Conservation (phyloP, 2,329 filamentous ascomycete genomes). For the Neonectria coccinea region DNA sequence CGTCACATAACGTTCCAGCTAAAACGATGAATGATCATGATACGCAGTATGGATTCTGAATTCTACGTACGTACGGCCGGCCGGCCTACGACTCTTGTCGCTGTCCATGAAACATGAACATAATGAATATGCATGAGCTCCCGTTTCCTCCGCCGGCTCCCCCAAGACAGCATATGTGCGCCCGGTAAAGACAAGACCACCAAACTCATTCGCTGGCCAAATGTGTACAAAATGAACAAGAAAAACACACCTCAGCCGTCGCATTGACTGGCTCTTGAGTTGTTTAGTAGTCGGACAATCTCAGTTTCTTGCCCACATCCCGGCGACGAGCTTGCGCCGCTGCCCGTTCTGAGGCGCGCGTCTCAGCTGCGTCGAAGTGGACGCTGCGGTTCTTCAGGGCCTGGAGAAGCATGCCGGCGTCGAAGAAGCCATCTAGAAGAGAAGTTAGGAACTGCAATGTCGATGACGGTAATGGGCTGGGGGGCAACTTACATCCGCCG, state of each 20-base stretch:
- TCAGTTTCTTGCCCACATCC: slow-evolving; percentile 80
- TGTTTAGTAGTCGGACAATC: slow-evolving; percentile 74
- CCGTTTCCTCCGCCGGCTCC: not conserved
- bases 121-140: slow-evolving; percentile 4
- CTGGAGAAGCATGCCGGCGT: slow-evolving; percentile 93
- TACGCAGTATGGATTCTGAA: not conserved
- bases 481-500: slow-evolving; percentile 83
- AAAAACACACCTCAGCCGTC: slow-evolving; percentile 3
- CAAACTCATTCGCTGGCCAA: slow-evolving; percentile 13
- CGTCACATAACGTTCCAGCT: not conserved
- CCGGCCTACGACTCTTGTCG: slow-evolving; percentile 15
- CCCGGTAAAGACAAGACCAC: slow-evolving; percentile 14
- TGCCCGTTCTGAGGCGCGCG: slow-evolving; percentile 69
- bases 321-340: slow-evolving; percentile 69
- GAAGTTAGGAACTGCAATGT: slow-evolving; percentile 43
- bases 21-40: not conserved
- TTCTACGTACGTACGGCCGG: slow-evolving; percentile 3
- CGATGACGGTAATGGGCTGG: not conserved
- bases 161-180: slow-evolving; percentile 6
- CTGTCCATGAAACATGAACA: slow-evolving; percentile 16
- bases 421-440: slow-evolving; percentile 91
- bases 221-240: not conserved
- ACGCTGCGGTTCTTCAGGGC: slow-evolving; percentile 81
- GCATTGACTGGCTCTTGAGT: slow-evolving; percentile 25
- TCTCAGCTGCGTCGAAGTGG: slow-evolving; percentile 62